A percentile compares a stretch with the other conserved stretches of the same genome.
Evolutionary conservation across 768 basidiomycete species (phyloP).

Genomic region (Tulasnella sp.): DNA sequence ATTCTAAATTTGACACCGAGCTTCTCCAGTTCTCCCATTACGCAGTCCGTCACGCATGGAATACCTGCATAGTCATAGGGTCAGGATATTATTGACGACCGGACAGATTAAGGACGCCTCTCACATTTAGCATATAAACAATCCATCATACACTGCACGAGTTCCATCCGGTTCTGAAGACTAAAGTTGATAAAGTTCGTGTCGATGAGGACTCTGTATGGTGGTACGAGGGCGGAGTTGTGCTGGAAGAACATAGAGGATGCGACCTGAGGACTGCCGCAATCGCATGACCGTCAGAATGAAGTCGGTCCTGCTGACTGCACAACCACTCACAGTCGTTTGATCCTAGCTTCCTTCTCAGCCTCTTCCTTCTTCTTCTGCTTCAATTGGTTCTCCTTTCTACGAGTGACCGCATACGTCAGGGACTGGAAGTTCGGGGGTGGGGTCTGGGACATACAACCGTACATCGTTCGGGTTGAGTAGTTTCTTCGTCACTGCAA

Average conservation of each 20-base stretch:
- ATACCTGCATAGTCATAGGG: conserved; percentile 48
- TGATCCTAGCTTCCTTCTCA: conserved; percentile 64
- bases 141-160: conserved; percentile 99
- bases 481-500: conserved; percentile 87
- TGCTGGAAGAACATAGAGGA: conserved; percentile 90
- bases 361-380: conserved; percentile 76
- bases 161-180: conserved; percentile 93
- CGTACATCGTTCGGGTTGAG: conserved; percentile 89
- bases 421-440: background rate
- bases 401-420: conserved; percentile 23
- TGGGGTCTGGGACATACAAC: conserved; percentile 43
- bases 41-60: conserved; percentile 98
- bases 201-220: conserved; percentile 94
- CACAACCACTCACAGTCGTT: conserved; percentile 54
- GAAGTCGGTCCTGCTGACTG: background rate
- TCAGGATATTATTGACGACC: background rate
- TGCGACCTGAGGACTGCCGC: conserved; percentile 63
- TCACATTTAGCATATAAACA: conserved; percentile 94
- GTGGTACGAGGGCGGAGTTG: conserved; percentile 90
- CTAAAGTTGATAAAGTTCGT: conserved; percentile 99
- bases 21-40: conserved; percentile 97
- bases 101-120: conserved; percentile 16
- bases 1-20: conserved; percentile 91
- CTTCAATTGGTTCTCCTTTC: conserved; percentile 89
- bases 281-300: background rate